Percentiles rank a stretch among this genome's conserved stretches.
Conservation (phyloP, 1,139 yeast genomes). For the Spathaspora jeffriesii region DNA sequence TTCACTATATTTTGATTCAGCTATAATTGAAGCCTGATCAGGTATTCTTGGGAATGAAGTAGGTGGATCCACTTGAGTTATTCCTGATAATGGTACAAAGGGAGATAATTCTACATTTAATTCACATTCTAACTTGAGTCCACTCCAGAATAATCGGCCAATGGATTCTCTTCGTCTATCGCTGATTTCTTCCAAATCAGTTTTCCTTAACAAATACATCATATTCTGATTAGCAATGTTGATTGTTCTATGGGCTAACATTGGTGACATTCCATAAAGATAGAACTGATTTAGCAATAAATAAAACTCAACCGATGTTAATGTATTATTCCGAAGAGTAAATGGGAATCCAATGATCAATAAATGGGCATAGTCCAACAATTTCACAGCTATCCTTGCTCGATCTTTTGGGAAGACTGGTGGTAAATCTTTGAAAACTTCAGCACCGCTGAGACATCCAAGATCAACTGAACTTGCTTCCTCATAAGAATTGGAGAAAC, state of each 20-base stretch:
- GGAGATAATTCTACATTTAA: slow-evolving; percentile 46
- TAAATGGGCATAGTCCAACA: slow-evolving; percentile 25
- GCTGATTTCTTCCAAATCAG: slow-evolving; percentile 8
- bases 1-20: slow-evolving; percentile 23
- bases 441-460: slow-evolving; percentile 17
- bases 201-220: slow-evolving; percentile 29
- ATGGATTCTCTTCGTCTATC: slow-evolving; percentile 10
- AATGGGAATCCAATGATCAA: slow-evolving; percentile 26
- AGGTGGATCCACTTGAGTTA: slow-evolving; percentile 41
- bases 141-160: slow-evolving; percentile 42
- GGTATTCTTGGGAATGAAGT: slow-evolving; percentile 44
- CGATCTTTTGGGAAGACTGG: slow-evolving; percentile 20
- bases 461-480: slow-evolving; percentile 24
- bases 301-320: slow-evolving; percentile 26
- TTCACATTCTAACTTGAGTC: slow-evolving; percentile 49
- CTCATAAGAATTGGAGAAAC: slow-evolving; percentile 26
- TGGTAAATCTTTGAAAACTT: slow-evolving; percentile 13
- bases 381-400: slow-evolving; percentile 21
- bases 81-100: slow-evolving; percentile 41
- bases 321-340: slow-evolving; percentile 19
- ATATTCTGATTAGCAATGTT: slow-evolving; percentile 34
- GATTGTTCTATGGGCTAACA: slow-evolving; percentile 35
- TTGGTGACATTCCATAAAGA: slow-evolving; percentile 37
- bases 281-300: slow-evolving; percentile 37
- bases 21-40: slow-evolving; percentile 21